Evolutionary conservation across 257 asterid species (phyloP), one percentile per base, ranked within the genome.

Genomic region (Penstemon newberryi): DNA sequence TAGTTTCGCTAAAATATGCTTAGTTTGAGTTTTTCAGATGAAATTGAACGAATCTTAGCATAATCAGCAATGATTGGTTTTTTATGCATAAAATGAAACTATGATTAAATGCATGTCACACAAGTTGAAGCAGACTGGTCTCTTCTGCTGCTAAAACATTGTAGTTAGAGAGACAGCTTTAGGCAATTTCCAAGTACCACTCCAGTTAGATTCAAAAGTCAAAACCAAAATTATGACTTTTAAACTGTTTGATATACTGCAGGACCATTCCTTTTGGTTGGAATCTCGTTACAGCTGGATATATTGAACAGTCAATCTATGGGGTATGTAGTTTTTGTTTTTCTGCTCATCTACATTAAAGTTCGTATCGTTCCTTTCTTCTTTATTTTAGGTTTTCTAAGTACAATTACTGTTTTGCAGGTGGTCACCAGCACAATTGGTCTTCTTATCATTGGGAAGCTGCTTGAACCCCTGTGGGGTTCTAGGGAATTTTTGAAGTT

Each of bases 231-330:
- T 8, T 8, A 12, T 56, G 70, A 70, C 66, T 74, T 70, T 60
- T 57, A 25, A 46, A 46, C n/a, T 53, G 38, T 62, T 71, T 69
- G 60, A 60, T 67, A 63, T 73, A 73, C 73, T 65, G 74, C 79
- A 91, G 98, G 85, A 91, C 98, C 8, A 91, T 91, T 66, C 98
- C 98, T 40, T 91, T 91, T 72, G 98, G 88, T 73, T 92, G 98
- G 98, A 92, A 92, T 84, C 96, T 92, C 72, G 36, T 92, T 65
- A 92, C 98, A 50, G 92, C 96, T 67, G 98, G 98, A 70, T 92
- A 92, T 71, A 63, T 83, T 64, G 96, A 92, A 75, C 98, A 89
- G 63, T 81, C 96, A 49, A 61, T 89, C 75, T 67, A 81, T 60
- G 98, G 98, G 91, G 98, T 91, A 86, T 71, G 85, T 63, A 38